Percentiles rank a stretch among this genome's conserved stretches.
Conservation (phyloP, 2,329 filamentous ascomycete species). For the Harringtonia aguacate region DNA sequence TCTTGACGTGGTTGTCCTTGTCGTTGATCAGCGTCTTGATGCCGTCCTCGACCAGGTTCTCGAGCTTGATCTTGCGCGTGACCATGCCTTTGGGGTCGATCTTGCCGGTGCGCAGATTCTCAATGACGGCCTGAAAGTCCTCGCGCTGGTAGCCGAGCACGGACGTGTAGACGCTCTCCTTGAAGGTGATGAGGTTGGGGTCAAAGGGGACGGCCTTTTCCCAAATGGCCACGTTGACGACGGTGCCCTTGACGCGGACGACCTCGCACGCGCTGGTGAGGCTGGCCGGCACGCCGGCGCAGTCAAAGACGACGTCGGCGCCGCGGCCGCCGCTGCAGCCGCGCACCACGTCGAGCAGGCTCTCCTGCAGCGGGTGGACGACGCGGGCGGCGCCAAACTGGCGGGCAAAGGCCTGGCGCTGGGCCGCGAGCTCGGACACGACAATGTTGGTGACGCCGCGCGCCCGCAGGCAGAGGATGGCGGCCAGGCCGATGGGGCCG, state of each 20-base stretch:
- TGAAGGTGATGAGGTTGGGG: conserved; percentile 3
- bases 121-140: conserved; percentile 3
- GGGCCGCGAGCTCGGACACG: conserved; percentile 43
- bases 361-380: conserved; percentile 34
- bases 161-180: conserved; percentile 1
- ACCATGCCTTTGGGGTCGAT: conserved; percentile 2
- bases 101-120: not conserved
- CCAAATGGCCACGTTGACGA: conserved; percentile 6
- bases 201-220: conserved; percentile 2
- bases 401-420: conserved; percentile 44
- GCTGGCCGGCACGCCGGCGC: conserved; percentile 10
- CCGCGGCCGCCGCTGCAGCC: not conserved
- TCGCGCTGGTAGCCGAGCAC: conserved; percentile 3
- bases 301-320: conserved; percentile 11
- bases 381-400: conserved; percentile 43
- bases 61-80: conserved; percentile 1
- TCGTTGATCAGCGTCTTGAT: conserved; percentile 2
- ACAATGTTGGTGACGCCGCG: conserved; percentile 35
- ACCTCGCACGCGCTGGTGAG: conserved; percentile 1
- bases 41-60: conserved; percentile 2
- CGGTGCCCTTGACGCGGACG: conserved; percentile 1
- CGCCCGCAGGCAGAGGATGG: conserved; percentile 49
- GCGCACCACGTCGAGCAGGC: not conserved
- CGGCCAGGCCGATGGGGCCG: conserved; percentile 48
- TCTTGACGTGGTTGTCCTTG: conserved; percentile 5